Base-by-base conservation (phyloP, 2,329 filamentous ascomycete genomes). In the Nemania sp. region DNA sequence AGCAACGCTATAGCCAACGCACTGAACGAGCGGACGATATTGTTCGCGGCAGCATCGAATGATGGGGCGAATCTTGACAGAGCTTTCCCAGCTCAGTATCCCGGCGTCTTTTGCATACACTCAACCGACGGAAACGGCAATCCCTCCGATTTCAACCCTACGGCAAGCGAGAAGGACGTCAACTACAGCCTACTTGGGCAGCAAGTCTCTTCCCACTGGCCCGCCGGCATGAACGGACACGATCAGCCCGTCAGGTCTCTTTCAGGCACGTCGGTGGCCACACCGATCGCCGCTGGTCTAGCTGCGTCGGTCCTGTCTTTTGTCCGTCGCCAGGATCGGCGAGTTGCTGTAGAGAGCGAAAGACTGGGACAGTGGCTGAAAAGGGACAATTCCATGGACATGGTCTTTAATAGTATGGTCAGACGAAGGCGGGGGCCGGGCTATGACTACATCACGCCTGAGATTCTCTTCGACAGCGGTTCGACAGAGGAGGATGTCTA, bases 11-110 rank as follows among this genome's bases (percentile, higher is more conserved):
- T 57, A 20, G 35, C 47, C 0, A 57, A 45, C 17, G 55, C 55
- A 3, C 2, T 29, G n/a, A 3, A 52, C 12, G 37, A 10, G 11
- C 17, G 34, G 17, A 52, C 37, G 1, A 7, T 57, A 10, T 17
- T 57, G 25, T 57, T 57, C 15, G 55, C 55, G 17, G 55, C 55
- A 7, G 55, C 47, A 18, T 57, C 55, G 39, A 57, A 57, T 9
- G 29, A 57, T 29, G 55, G 55, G 1, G 55, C 11, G 29, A 45
- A 45, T 18, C 15, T 45, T 0, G 55, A 47, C 13, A 2, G 55
- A 46, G 47, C 55, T 10, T 52, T 52, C 37, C 55, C 55, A 15
- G 55, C 55, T 32, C 25, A 40, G 18, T 45, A 57, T 12, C 47
- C 37, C 15, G 13, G 25, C 47, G 55, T 57, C 29, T 45, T 57